Conservation (phyloP, 2,329 filamentous ascomycete species). For the Botryosphaeria dothidea region DNA sequence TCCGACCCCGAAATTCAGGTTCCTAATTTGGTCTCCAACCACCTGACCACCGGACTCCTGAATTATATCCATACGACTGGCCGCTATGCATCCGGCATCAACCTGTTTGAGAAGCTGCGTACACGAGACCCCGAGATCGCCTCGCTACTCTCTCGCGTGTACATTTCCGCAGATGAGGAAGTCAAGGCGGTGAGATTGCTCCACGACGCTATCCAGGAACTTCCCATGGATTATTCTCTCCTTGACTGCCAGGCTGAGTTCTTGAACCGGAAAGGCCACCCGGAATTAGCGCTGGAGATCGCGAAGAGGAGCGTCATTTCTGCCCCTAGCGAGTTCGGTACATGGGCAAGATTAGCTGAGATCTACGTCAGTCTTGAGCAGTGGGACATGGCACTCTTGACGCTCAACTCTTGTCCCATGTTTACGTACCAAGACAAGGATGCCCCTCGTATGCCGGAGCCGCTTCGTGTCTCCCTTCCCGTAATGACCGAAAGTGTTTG, state of each 20-base stretch:
- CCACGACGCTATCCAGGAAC: conserved; percentile 83
- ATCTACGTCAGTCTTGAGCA: conserved; percentile 93
- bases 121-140: conserved; percentile 91
- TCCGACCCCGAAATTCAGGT: conserved; percentile 98
- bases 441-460: conserved; percentile 89
- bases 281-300: conserved; percentile 86
- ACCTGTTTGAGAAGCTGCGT: conserved; percentile 94
- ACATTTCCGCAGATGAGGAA: conserved; percentile 94
- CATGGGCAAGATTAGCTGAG: conserved; percentile 91
- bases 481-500: conserved; percentile 85
- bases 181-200: conserved; percentile 90
- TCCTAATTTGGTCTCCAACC: conserved; percentile 93
- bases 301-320: conserved; percentile 94
- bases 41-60: conserved; percentile 88
- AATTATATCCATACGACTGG: conserved; percentile 96
- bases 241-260: conserved; percentile 94
- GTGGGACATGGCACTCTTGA: conserved; percentile 93
- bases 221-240: conserved; percentile 97
- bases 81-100: conserved; percentile 91
- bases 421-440: conserved; percentile 99
- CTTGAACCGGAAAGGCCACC: conserved; percentile 81
- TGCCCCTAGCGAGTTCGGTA: conserved; percentile 94
- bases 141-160: conserved; percentile 84
- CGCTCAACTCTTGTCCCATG: conserved; percentile 98
- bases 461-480: conserved; percentile 82